Percentiles rank a stretch among this genome's conserved stretches.
Conservation (phyloP, 306 rosid genomes). For the Ammopiptanthus mongolicus region DNA sequence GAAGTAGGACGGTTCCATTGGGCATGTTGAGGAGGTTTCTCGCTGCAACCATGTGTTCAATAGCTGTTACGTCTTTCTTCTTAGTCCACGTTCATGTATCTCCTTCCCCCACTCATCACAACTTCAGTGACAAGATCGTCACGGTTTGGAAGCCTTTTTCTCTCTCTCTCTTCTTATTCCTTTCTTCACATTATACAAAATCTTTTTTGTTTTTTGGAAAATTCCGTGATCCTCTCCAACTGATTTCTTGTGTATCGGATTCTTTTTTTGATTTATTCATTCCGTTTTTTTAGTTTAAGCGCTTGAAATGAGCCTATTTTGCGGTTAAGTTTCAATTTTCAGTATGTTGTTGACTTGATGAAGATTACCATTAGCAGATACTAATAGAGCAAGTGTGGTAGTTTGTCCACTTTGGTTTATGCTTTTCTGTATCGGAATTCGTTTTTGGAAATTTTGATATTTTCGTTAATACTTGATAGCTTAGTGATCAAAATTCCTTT, state of each 20-base stretch:
- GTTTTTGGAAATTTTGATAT: not conserved
- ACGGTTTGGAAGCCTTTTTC: slow-evolving; percentile 56
- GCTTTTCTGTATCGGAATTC: not conserved
- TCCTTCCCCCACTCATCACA: slow-evolving; percentile 47
- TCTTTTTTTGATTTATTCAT: not conserved
- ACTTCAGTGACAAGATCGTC: slow-evolving; percentile 62
- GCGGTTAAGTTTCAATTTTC: not conserved
- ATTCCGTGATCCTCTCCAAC: slow-evolving; percentile 6
- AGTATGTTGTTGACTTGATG: slow-evolving; percentile 1
- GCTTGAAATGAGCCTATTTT: not conserved
- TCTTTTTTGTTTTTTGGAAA: too few relatives aligned
- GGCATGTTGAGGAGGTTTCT: slow-evolving; percentile 52
- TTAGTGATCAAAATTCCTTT: not conserved
- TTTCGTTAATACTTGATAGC: not conserved
- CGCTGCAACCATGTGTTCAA: slow-evolving; percentile 50
- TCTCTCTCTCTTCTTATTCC: not conserved
- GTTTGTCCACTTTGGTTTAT: not conserved
- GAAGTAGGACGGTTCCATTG: slow-evolving; percentile 36
- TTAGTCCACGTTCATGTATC: slow-evolving; percentile 56
- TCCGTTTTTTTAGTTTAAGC: not conserved
- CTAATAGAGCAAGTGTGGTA: not conserved
- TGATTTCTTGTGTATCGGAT: not conserved
- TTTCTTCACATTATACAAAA: too few relatives aligned
- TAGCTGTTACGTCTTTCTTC: slow-evolving; percentile 51
- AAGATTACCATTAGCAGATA: not conserved